Base-by-base conservation (phyloP, 2,329 filamentous ascomycete species). In the Aspergillus sp. region DNA sequence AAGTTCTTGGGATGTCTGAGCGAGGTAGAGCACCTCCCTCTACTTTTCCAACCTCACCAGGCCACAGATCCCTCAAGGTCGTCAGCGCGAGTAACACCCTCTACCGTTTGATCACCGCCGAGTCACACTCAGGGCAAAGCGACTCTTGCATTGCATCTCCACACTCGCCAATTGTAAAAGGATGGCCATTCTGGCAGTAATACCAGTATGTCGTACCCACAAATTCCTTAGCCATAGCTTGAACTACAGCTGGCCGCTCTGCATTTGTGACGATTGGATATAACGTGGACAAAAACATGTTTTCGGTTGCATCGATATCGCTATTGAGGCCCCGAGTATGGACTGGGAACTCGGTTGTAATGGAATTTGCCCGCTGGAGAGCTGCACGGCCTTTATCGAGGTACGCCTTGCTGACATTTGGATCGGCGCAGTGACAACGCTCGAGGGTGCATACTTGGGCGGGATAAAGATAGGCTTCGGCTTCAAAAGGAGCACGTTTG, bases 111-210 rank as follows among this genome's bases (percentile, higher is more conserved):
- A 67, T 88, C 31, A 90, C 79, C 0, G 70, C 61, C 3, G 77
- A 77, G 2, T 77, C 80, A 62, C 87, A 90, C 60, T 90, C 81
- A 0, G 87, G 86, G 62, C 88, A 90, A 1, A 70, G 69, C 1
- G 86, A 80, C 17, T 64, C 57, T 68, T 90, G 60, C 83, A 88
- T 87, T 0, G 87, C 83, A 79, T 84, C 83, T 2, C 86, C 86
- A 64, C 86, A 88, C 59, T 89, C 84, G 1, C 85, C 86, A 37
- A 89, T 78, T 0, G 85, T 84, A 62, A 89, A 87, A 5, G 70
- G 72, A 62, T 76, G 72, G 1, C 70, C 65, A 45, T 74, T 73
- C n/a, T 39, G 54, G 55, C 73, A 76, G 49, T 73, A 69, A 58
- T 76, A 80, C 62, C 74, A 78, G 57, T 77, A 76, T 0, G 85